A percentile compares a stretch with the other conserved stretches of the same genome.
These are phyloP conservation scores for Fusarium lateritium DNA, from an alignment of 2,329 filamentous ascomycete species.

Conservation along the genomic window DNA sequence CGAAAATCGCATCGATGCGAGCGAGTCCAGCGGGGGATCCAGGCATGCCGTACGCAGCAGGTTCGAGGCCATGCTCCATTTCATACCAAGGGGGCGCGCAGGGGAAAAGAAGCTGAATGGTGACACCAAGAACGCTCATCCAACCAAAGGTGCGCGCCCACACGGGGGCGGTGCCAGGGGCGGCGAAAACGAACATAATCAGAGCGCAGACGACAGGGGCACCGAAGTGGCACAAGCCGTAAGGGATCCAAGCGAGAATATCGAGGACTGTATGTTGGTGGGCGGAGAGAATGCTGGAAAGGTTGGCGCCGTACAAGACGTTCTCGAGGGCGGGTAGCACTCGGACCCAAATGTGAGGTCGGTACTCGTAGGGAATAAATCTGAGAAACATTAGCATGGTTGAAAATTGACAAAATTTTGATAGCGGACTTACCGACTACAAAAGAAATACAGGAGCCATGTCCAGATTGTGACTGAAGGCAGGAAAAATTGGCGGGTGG, in stretches of 20 bases:
- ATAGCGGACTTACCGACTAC: constrained; percentile 79
- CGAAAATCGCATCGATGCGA: constrained; percentile 90
- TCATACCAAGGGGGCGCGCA: constrained; percentile 98
- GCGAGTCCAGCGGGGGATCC: constrained; percentile 92
- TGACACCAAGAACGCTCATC: constrained; percentile 90
- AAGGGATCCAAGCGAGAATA: constrained; percentile 92
- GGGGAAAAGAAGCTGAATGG: constrained; percentile 90
- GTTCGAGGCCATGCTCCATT: constrained; percentile 89
- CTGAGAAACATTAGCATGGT: constrained; percentile 60
- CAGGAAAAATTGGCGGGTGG: constrained; percentile 91
- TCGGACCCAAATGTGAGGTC: constrained; percentile 95
- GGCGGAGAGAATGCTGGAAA: constrained; percentile 94
- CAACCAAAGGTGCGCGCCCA: constrained; percentile 93
- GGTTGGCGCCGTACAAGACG: constrained; percentile 94
- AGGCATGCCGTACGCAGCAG: constrained; percentile 91
- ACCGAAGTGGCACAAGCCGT: constrained; percentile 91
- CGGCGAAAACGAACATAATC: constrained; percentile 89
- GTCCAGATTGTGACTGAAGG: constrained; percentile 88
- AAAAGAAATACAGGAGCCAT: constrained; percentile 93
- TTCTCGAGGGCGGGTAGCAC: constrained; percentile 95
- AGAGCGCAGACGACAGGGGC: constrained; percentile 84
- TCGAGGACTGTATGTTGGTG: constrained; percentile 89
- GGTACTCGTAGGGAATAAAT: constrained; percentile 90
- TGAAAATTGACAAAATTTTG: neutral
- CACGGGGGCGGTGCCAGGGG: constrained; percentile 86